Percentiles rank a stretch among this genome's conserved stretches.
Conservation (phyloP, 2,329 filamentous ascomycete species). For the Fusarium penzigii region DNA sequence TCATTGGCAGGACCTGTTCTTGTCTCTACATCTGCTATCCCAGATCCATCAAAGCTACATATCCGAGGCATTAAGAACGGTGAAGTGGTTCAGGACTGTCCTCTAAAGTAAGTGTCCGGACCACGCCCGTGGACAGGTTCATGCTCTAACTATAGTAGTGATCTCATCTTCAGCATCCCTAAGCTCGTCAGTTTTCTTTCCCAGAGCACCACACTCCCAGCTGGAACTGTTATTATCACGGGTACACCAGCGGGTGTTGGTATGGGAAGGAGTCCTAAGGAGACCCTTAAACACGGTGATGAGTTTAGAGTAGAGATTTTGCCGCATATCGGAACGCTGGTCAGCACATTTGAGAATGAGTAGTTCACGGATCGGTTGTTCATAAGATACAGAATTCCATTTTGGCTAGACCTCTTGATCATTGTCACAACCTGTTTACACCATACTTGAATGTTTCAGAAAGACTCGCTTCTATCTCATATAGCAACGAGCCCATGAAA, state of each 20-base stretch:
- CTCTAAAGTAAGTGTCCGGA: slow-evolving; percentile 26
- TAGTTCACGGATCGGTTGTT: background rate
- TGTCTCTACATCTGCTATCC: slow-evolving; percentile 44
- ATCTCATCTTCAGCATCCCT: slow-evolving; percentile 55
- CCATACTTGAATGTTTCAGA: no score
- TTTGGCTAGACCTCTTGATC: background rate
- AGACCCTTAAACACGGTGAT: slow-evolving; percentile 40
- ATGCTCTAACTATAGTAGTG: slow-evolving; percentile 39
- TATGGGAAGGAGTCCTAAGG: slow-evolving; percentile 38
- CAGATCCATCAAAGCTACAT: slow-evolving; percentile 42
- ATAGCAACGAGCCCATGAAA: no score
- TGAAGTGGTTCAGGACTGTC: slow-evolving; percentile 49
- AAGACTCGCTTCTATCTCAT: no score
- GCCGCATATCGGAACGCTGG: slow-evolving; percentile 44
- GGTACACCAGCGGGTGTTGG: slow-evolving; percentile 46
- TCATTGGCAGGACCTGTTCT: slow-evolving; percentile 44
- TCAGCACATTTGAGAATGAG: slow-evolving; percentile 30
- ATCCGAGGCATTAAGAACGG: slow-evolving; percentile 52
- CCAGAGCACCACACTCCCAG: slow-evolving; percentile 43
- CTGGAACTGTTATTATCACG: slow-evolving; percentile 45
- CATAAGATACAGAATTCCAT: background rate
- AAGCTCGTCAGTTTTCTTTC: slow-evolving; percentile 45
- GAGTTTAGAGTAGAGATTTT: slow-evolving; percentile 46
- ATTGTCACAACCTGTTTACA: no score
- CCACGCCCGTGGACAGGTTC: slow-evolving; percentile 26